Conservation (phyloP, 2,329 filamentous ascomycete species). For the Fusarium humuli region DNA sequence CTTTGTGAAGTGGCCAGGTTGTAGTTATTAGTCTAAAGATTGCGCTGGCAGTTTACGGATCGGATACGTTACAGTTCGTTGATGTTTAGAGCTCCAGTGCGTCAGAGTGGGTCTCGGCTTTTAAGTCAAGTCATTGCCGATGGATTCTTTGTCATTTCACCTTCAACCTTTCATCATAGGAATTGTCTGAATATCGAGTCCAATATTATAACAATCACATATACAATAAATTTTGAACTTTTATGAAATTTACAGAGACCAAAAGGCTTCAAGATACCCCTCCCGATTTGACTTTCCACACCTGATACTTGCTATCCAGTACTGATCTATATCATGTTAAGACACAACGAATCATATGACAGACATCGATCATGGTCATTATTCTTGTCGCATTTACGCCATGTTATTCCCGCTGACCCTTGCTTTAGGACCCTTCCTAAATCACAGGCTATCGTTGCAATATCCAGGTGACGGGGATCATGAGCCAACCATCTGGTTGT, state of each 20-base stretch:
- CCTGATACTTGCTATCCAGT: neutral
- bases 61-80: slow-evolving; percentile 17
- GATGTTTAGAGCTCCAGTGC: slow-evolving; percentile 37
- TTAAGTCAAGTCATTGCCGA: neutral
- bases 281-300: neutral
- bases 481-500: slow-evolving; percentile 14
- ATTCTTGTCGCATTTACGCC: neutral
- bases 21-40: slow-evolving; percentile 24
- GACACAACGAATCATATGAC: slow-evolving; percentile 18
- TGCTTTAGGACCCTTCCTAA: neutral
- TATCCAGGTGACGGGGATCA: slow-evolving; percentile 9
- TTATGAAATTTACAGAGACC: too few relatives aligned
- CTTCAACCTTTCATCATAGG: neutral
- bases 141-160: slow-evolving; percentile 1
- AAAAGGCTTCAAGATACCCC: too few relatives aligned
- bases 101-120: slow-evolving; percentile 44
- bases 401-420: neutral
- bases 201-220: neutral
- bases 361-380: neutral
- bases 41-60: slow-evolving; percentile 10
- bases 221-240: neutral
- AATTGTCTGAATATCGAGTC: neutral
- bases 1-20: slow-evolving; percentile 39
- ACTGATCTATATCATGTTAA: neutral
- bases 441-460: neutral